A percentile compares a stretch with the other conserved stretches of the same genome.
Conservation (phyloP, 441 rosid species). For the Melianthus villosus region DNA sequence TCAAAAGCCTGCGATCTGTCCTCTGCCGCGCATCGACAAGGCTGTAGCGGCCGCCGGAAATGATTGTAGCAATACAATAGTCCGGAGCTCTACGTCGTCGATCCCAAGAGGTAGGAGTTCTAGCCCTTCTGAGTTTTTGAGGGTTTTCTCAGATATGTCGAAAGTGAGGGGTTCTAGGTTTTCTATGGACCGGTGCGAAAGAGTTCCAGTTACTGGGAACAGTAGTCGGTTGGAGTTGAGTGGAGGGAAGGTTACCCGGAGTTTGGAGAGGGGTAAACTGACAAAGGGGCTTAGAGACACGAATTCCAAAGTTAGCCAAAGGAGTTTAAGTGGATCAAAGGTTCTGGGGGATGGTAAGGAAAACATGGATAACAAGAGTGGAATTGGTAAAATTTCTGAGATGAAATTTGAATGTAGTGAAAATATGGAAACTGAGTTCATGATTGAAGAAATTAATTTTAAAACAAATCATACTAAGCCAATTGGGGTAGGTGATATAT, state of each 20-base stretch:
- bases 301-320: background rate
- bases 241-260: conserved; percentile 11
- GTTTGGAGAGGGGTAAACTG: conserved; percentile 3
- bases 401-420: conserved; percentile 12
- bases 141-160: conserved; percentile 41
- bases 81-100: conserved; percentile 40
- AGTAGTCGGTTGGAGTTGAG: conserved; percentile 14
- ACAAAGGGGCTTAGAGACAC: too few relatives aligned
- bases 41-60: conserved; percentile 16
- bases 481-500: conserved; percentile 9
- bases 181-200: conserved; percentile 18
- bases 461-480: conserved; percentile 15
- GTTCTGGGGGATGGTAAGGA: conserved; percentile 19
- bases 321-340: conserved; percentile 1
- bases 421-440: conserved; percentile 7
- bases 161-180: conserved; percentile 27
- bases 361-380: conserved; percentile 20
- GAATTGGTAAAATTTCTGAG: conserved; percentile 8
- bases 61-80: conserved; percentile 21
- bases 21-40: conserved; percentile 46
- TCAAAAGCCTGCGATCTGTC: conserved; percentile 40
- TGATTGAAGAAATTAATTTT: conserved; percentile 11
- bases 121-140: conserved; percentile 64
- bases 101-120: conserved; percentile 74
- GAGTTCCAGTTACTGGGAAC: too few relatives aligned